Evolutionary conservation across 345 rosid species (phyloP), one percentile per base, ranked within the genome.

Genomic region (Lumnitzera littorea): DNA sequence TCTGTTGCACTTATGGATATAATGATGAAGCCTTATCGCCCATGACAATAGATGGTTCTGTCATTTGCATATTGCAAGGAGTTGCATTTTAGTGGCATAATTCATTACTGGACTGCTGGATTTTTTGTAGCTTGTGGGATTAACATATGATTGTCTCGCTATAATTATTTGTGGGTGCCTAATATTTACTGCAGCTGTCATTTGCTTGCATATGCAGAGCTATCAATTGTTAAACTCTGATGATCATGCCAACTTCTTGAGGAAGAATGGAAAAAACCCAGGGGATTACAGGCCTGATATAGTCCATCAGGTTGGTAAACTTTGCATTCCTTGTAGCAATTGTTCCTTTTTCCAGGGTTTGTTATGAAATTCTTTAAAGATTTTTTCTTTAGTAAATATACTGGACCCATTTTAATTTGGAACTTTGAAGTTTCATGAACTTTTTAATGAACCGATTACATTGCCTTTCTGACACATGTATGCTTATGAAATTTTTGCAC

Each of bases 241-340:
- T 62, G 96, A 89, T 58, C 98, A 89, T 50, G 73, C 89, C 27
- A 82, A 85, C 76, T 89, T 89, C 82, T 71, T 91, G 81, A 65
- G 68, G 57, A 87, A 78, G 66, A 85, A 87, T 43, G 74, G 83
- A 43, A 87, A 80, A 75, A 81, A 83, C 65, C 95, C 96, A 12
- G 88, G 84, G 52, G 88, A 89, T 65, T 91, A 83, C 74, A 62
- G 96, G 57, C 96, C 96, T 46, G 98, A 91, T 70, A 91, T 89
- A 48, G 65, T 74, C 67, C 88, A 85, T 72, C 91, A 89, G 98
- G 96, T 87, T 27, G 56, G 74, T 66, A 16, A 13, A 29, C 15
- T 53, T 53, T 48, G 13, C 24, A 6, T 2, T 16, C 11, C 43
- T 11, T 15, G 24, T 25, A 29, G 17, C 53, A 20, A 54, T 51